A percentile compares a stretch with the other conserved stretches of the same genome.
Evolutionary conservation across 2,329 filamentous ascomycete species (phyloP).

Genomic region (Penicillium sclerotiorum): DNA sequence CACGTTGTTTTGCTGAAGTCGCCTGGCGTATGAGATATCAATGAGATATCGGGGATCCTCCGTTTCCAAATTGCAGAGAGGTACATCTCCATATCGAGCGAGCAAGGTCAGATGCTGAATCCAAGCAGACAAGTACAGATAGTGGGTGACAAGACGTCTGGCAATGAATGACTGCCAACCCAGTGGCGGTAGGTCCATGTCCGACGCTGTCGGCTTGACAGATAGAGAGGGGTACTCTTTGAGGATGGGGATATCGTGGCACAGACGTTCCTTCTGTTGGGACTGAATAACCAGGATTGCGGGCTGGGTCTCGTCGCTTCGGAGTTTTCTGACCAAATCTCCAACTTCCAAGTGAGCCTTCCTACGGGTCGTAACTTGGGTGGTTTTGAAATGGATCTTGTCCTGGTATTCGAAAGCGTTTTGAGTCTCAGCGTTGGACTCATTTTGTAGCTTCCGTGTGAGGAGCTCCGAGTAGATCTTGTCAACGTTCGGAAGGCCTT

Average conservation of each 20-base stretch:
- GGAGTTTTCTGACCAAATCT: slow-evolving; percentile 87
- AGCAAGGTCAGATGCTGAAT: slow-evolving; percentile 84
- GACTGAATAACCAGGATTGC: slow-evolving; percentile 89
- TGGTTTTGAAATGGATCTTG: slow-evolving; percentile 79
- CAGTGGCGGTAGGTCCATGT: slow-evolving; percentile 85
- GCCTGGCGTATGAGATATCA: slow-evolving; percentile 89
- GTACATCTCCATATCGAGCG: slow-evolving; percentile 89
- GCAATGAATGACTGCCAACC: slow-evolving; percentile 92
- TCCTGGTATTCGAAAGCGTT: slow-evolving; percentile 86
- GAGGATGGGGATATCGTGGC: slow-evolving; percentile 82
- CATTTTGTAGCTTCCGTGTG: slow-evolving; percentile 63
- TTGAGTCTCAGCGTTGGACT: slow-evolving; percentile 72
- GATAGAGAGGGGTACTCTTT: slow-evolving; percentile 82
- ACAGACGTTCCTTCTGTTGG: slow-evolving; percentile 75
- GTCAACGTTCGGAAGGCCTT: slow-evolving; percentile 86
- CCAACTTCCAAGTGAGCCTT: slow-evolving; percentile 87
- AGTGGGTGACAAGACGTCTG: slow-evolving; percentile 82
- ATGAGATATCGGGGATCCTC: slow-evolving; percentile 95
- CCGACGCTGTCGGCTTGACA: slow-evolving; percentile 77
- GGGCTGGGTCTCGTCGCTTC: slow-evolving; percentile 78
- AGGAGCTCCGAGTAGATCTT: slow-evolving; percentile 83
- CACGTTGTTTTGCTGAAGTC: slow-evolving; percentile 86
- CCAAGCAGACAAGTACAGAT: slow-evolving; percentile 91
- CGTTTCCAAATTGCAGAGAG: slow-evolving; percentile 90
- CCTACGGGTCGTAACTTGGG: slow-evolving; percentile 83